Evolutionary conservation across 2,329 filamentous ascomycete species (phyloP), one percentile per base, ranked within the genome.

Genomic region (Pyrenophora graminea): DNA sequence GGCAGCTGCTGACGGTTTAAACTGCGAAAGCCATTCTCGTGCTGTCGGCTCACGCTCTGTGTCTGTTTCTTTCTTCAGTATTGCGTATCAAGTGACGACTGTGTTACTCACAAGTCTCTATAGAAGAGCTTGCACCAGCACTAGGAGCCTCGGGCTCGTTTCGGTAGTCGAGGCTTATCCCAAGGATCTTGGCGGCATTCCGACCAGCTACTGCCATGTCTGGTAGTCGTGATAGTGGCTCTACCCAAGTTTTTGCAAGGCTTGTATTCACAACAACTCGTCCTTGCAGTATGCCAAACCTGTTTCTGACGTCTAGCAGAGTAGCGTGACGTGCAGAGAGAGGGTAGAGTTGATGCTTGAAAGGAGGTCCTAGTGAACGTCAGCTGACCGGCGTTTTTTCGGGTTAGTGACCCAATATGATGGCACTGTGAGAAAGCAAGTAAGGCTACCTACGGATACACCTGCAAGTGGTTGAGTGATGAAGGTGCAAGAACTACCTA

Each of bases 1-100:
- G 19, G 87, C 81, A 70, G 0, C 31, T 19, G 31, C 44, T 10
- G 80, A 80, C 0, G 93, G 93, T 0, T 83, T 72, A 37, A 88
- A 76, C 3, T 86, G 81, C 3, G 71, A 69, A 6, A 97, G 58
- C 82, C 85, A 96, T 67, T 96, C 91, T 10, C 72, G 64, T 0
- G 85, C 83, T 2, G 85, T 90, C 0, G 94, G 93, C 55, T 90
- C 88, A 19, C 86, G 81, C 68, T 99, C 93, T 47, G 94, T 80
- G 69, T 95, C 96, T 55, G 83, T 85, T 25, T 6, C 59, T 90
- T 85, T 40, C 83, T 80, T 53, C 55, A 48, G 45, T 39, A 36
- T 13, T 31, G 9, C 33, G 9, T 10, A n/a, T 10, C 25, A 15
- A 8, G 37, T 2, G 12, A 9, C 12, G 12, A 5, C 5, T 1